Base-by-base conservation (phyloP, 257 asterid genomes). In the Agastache rugosa region DNA sequence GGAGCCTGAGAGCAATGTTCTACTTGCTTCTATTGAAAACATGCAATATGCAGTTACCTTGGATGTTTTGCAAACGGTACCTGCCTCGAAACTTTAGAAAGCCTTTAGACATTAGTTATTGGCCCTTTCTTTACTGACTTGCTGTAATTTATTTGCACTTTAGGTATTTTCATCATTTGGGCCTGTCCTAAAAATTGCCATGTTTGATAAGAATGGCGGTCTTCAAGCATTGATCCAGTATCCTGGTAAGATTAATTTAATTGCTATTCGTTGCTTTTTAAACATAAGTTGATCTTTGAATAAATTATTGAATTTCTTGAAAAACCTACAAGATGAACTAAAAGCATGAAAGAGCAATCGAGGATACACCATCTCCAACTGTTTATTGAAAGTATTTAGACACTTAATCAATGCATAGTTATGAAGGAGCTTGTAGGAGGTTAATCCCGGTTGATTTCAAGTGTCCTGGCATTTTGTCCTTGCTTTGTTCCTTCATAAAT, bases 21-120 rank as follows among this genome's bases (percentile, higher is more conserved):
- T 94, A 68, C 98, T 94, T 74, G 99, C 99, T 67, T 90, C 99
- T 11, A 90, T 94, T 15, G 99, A 94, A 81, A 94, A 94, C 87
- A 94, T 94, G 99, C 99, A 94, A 76, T 94, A 94, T 84, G 87
- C 93, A 23, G 97, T 94, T 58, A 94, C 98, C 73, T 83, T 94
- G 90, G 98, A 94, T 73, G 93, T 92, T 53, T 65, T 94, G 51
- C 92, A 92, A 72, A 86, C 83, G 92, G 98, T 94, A 85, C 73
- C 74, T 39, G 63, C 73, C 67, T 75, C 79, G 48, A 50, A 64
- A 61, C 55, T n/a, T 66, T 70, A 65, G 75, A 54, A 63, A 67
- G 50, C 75, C 74, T 79, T 58, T 64, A 62, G n/a, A 67, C 16
- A 8, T 78, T 70, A 42, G 39, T 69, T 63, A 7, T 62, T 16